A percentile compares a stretch with the other conserved stretches of the same genome.
Conservation (phyloP, 345 rosid genomes). For the Salix dunnii region DNA sequence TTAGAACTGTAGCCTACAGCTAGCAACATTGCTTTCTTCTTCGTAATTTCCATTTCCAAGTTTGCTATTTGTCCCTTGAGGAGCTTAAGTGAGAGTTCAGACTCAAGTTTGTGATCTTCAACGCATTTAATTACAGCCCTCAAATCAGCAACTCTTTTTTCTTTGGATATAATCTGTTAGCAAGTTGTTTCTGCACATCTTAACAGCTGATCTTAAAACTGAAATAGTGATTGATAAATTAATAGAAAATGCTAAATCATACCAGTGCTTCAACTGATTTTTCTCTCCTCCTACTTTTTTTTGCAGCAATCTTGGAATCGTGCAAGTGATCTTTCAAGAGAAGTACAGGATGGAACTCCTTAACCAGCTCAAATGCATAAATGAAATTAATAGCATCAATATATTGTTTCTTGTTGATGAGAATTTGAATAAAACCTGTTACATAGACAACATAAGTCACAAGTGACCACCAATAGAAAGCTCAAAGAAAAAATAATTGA, state of each 20-base stretch:
- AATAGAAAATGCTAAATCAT: not conserved
- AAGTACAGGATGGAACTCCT: constrained; percentile 20
- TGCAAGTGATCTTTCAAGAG: constrained; percentile 21
- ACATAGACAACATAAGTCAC: not conserved
- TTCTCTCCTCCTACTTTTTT: not conserved
- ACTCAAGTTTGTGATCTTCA: constrained; percentile 18
- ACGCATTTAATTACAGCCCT: constrained; percentile 24
- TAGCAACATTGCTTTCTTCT: not conserved
- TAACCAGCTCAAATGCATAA: constrained; percentile 31
- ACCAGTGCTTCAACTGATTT: constrained; percentile 20
- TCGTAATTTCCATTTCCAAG: constrained; percentile 17
- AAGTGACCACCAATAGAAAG: not conserved
- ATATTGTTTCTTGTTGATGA: constrained; percentile 21
- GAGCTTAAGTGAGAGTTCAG: not conserved
- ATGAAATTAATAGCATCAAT: constrained; percentile 32
- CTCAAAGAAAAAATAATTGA: not conserved
- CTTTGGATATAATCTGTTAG: constrained; percentile 22
- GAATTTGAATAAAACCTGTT: constrained; percentile 33
- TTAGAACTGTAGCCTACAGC: not conserved
- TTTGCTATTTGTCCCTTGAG: not conserved
- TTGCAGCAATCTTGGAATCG: not conserved
- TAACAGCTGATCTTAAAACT: no score
- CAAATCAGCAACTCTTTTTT: constrained; percentile 15
- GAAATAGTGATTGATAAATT: not conserved
- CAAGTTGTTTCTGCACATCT: not conserved